Evolutionary conservation across 306 rosid species (phyloP), one percentile per base, ranked within the genome.

Genomic region (Dalbergia oliveri): DNA sequence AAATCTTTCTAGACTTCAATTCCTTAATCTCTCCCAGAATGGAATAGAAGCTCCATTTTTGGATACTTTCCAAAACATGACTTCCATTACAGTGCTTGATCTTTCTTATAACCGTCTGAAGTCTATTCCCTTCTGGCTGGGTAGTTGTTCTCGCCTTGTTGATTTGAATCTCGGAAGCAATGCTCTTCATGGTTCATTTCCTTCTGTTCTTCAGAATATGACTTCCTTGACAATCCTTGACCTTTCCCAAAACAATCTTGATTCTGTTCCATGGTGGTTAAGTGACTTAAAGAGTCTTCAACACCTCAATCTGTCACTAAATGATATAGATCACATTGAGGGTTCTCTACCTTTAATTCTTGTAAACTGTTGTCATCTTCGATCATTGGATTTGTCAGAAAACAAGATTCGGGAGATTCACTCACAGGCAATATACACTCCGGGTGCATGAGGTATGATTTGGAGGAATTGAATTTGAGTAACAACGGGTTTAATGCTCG

Each of bases 251-350:
- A 72, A 83, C 66, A 53, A 44, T 0, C 26, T 83, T 12, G 45
- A 43, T 73, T 69, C 13, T 69, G 33, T 82, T 60, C 81, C 84
- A 15, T 39, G 33, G 0, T 79, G 87, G 83, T 67, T 84, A 9
- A 54, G 51, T 21, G 67, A 12, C 11, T 47, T 83, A 9, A 53
- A 79, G 8, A 6, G 14, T 6, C 84, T 79, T 59, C 3, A 3
- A 10, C 7, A 23, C 60, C 67, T 79, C 5, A 1, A 19, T 10
- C 63, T 79, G 14, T 11, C 66, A 9, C 1, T 83, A 33, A 75
- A 33, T 60, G 61, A 31, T 50, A n/a, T 70, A 5, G 6, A 5
- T 65, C 6, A 47, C 26, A 8, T 75, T 2, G 4, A 78, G 71
- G 33, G 75, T 10, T 77, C 79, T 34, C 23, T 71, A 3, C n/a